Conservation (phyloP, 225 moss, liverwort and hornwort species). For the Bryoerythrophyllum caledonicum region DNA sequence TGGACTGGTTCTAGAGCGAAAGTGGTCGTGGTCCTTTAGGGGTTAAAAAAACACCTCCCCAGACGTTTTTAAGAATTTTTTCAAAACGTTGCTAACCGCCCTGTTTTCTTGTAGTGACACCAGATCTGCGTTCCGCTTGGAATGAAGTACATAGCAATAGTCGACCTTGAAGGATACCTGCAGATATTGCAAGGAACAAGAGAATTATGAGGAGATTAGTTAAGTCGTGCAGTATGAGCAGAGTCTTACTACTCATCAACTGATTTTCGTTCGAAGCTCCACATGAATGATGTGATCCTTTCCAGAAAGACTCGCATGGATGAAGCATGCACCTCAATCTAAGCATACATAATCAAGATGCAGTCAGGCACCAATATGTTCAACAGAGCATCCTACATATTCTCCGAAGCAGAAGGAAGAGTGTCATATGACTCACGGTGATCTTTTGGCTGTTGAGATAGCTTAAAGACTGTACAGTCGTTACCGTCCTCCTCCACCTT, state of each 20-base stretch:
- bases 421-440: constrained; percentile 26
- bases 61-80: too few species aligned
- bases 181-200: constrained; percentile 30
- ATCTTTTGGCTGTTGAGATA: constrained; percentile 47
- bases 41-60: too few species aligned
- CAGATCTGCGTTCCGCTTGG: constrained; percentile 29
- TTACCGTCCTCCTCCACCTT: constrained; percentile 46
- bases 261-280: background rate
- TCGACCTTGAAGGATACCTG: constrained; percentile 44
- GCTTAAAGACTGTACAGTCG: constrained; percentile 50
- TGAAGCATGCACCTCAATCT: background rate
- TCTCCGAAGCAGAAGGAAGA: background rate
- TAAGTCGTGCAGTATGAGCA: background rate
- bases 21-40: too few species aligned
- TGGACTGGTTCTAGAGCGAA: too few species aligned
- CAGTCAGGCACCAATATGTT: background rate
- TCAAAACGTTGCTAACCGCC: too few species aligned
- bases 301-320: background rate
- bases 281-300: background rate
- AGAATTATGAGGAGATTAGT: background rate
- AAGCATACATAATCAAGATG: too few species aligned
- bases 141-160: constrained; percentile 36
- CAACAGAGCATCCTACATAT: background rate
- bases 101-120: too few species aligned
- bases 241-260: background rate